phyloP scores from a whole-genome alignment of 2,329 filamentous ascomycete genomes.

The Trichoderma arundinaceum region DNA sequence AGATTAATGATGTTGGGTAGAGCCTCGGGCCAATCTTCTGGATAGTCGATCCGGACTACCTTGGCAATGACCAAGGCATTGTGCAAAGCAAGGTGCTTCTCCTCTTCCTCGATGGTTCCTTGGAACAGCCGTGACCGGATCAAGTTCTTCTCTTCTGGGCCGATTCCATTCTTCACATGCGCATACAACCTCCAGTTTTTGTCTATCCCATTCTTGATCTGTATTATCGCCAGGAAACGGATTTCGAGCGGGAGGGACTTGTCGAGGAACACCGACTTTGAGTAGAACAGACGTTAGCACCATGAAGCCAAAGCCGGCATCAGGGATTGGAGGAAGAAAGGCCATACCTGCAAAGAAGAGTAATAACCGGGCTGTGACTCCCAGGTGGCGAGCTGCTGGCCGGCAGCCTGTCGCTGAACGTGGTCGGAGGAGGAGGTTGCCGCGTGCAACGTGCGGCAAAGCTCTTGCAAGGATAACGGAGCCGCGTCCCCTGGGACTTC shows the following conservation, averaged over 20 bases:
- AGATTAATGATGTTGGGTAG: slow-evolving; percentile 66
- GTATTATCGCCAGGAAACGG: slow-evolving; percentile 88
- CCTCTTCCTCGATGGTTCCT: slow-evolving; percentile 77
- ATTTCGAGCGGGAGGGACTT: slow-evolving; percentile 75
- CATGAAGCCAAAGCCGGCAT: not conserved
- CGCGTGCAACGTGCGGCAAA: slow-evolving; percentile 67
- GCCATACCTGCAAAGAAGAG: slow-evolving; percentile 67
- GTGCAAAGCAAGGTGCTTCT: slow-evolving; percentile 78
- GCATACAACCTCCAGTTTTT: slow-evolving; percentile 82
- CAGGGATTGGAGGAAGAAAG: not conserved
- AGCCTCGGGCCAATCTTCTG: slow-evolving; percentile 77
- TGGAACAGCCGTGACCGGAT: slow-evolving; percentile 79
- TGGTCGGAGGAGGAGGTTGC: slow-evolving; percentile 68
- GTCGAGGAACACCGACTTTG: slow-evolving; percentile 74
- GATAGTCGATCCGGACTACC: slow-evolving; percentile 87
- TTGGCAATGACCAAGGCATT: slow-evolving; percentile 89
- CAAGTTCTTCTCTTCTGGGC: slow-evolving; percentile 73
- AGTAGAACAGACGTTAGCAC: slow-evolving; percentile 12
- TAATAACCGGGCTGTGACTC: slow-evolving; percentile 71
- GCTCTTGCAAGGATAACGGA: slow-evolving; percentile 67
- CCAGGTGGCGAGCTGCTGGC: slow-evolving; percentile 75
- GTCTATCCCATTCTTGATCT: slow-evolving; percentile 96
- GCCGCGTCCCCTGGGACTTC: slow-evolving; percentile 84
- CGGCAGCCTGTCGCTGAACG: slow-evolving; percentile 68
- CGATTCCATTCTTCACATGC: slow-evolving; percentile 65